Conservation (phyloP, 2,329 filamentous ascomycete genomes). For the Tolypocladium ophioglossoides region DNA sequence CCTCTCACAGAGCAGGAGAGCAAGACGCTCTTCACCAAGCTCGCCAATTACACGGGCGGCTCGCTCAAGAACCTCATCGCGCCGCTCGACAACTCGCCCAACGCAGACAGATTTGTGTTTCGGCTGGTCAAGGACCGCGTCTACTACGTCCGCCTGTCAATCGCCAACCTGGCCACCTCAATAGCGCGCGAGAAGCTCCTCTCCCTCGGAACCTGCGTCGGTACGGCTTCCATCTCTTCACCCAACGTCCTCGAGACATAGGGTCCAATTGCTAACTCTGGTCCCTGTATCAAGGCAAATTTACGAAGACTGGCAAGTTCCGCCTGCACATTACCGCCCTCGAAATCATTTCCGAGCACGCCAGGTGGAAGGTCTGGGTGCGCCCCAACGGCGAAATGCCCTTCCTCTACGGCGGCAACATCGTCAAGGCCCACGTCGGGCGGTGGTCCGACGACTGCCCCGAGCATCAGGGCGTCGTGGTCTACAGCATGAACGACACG, state of each 20-base stretch:
- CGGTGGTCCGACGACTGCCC: conserved; percentile 86
- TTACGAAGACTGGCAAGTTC: conserved; percentile 96
- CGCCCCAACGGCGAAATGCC: conserved; percentile 96
- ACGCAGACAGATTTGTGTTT: conserved; percentile 74
- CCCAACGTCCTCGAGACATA: too few relatives aligned
- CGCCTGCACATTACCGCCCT: conserved; percentile 84
- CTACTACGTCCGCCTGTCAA: conserved; percentile 82
- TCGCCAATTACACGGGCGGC: conserved; percentile 85
- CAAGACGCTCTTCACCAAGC: conserved; percentile 78
- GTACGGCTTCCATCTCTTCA: conserved; percentile 20
- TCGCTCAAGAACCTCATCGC: conserved; percentile 79
- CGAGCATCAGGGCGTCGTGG: conserved; percentile 83
- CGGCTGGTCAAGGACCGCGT: conserved; percentile 72
- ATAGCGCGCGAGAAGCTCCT: conserved; percentile 74
- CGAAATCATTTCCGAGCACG: conserved; percentile 79
- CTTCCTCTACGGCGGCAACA: conserved; percentile 87
- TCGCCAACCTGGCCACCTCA: conserved; percentile 85
- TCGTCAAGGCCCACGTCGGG: conserved; percentile 62
- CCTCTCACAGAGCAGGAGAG: conserved; percentile 72
- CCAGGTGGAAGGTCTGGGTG: conserved; percentile 94
- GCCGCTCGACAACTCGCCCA: conserved; percentile 55
- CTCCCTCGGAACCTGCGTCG: conserved; percentile 78
- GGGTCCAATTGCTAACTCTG: conserved; percentile 5
- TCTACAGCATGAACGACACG: conserved; percentile 86
- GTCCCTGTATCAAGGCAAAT: conserved; percentile 53